A percentile compares a stretch with the other conserved stretches of the same genome.
These are phyloP conservation scores for Rhynchosporium secalis DNA, from an alignment of 2,329 filamentous ascomycete species.

Conservation along the genomic window DNA sequence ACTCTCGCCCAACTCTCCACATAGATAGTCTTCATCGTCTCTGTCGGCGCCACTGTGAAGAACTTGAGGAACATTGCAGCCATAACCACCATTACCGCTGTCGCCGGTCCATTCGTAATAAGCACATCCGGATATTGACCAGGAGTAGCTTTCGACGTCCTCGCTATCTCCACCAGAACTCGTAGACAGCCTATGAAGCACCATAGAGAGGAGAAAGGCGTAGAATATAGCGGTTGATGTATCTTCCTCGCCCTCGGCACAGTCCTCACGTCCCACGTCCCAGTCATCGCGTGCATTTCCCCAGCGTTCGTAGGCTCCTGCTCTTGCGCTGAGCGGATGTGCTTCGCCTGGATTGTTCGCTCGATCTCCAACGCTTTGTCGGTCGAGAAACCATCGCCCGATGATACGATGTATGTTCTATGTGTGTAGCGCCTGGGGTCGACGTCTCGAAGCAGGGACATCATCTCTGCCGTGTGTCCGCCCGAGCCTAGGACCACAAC, in stretches of 20 bases:
- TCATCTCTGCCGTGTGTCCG: constrained; percentile 93
- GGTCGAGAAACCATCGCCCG: constrained; percentile 72
- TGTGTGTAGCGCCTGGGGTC: constrained; percentile 55
- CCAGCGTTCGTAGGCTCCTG: constrained; percentile 22
- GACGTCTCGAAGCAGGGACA: constrained; percentile 72
- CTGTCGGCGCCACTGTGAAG: constrained; percentile 51
- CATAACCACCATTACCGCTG: constrained; percentile 73
- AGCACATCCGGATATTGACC: constrained; percentile 68
- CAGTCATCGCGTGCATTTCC: constrained; percentile 25
- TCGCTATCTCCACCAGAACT: constrained; percentile 47
- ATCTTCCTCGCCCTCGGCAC: constrained; percentile 78
- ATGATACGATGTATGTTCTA: constrained; percentile 75
- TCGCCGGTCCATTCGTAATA: constrained; percentile 85
- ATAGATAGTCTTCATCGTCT: constrained; percentile 74
- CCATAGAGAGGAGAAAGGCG: constrained; percentile 65
- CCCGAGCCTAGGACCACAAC: constrained; percentile 87
- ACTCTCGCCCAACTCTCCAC: constrained; percentile 93
- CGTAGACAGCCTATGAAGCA: constrained; percentile 65
- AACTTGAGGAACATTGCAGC: constrained; percentile 53
- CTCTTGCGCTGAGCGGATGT: not conserved
- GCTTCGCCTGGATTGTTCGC: constrained; percentile 39
- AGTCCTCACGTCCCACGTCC: constrained; percentile 49
- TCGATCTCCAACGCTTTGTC: constrained; percentile 66
- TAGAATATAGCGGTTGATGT: constrained; percentile 75
- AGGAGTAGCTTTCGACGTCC: constrained; percentile 36